Base-by-base conservation (phyloP, 768 basidiomycete genomes). In the Gyrodon lividus region DNA sequence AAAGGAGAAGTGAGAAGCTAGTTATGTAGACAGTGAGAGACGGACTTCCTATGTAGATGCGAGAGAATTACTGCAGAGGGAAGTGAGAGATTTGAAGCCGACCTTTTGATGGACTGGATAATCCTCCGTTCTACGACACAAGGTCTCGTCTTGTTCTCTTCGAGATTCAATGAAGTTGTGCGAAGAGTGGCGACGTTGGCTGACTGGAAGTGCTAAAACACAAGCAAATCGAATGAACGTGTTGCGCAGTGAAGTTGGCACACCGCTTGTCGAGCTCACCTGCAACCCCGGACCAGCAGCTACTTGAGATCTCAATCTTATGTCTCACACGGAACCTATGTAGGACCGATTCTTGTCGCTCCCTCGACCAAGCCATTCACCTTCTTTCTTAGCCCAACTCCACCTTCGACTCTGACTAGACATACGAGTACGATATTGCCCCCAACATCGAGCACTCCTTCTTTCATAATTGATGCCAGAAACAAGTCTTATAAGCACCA, bases 401-500 rank as follows among this genome's bases (percentile, higher is more conserved):
- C 64, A 12, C 43, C 53, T 6, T 37, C 52, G 34, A 63, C 62
- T 16, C 51, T 64, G 19, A 60, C 58, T 20, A 71, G 74, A 28
- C 51, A 39, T 51, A 9, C 60, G 60, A 72, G 70, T 14, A 56
- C 57, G 4, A 37, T 71, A 16, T 43, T 74, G 6, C 58, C 70
- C 5, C 59, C 67, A 28, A 50, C 71, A 3, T 37, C 48, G 39
- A 60, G 43, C 35, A 64, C 65, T 23, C 71, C 71, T 3, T 75
- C 72, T 30, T 82, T 80, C 67, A 40, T 65, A n/a, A 70, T 81
- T 48, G 70, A 71, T 39, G 48, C 63, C 12, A 63, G 62, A n/a
- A 73, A 77, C 60, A 74, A 72, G 54, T 79, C 79, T 10, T 87
- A 84, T 70, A 79, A 70, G 58, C 78, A 86, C 59, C 86, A 88